Evolutionary conservation across 805 yeast species (phyloP), one percentile per base, ranked within the genome.

Genomic region (Candida morakotiae): DNA sequence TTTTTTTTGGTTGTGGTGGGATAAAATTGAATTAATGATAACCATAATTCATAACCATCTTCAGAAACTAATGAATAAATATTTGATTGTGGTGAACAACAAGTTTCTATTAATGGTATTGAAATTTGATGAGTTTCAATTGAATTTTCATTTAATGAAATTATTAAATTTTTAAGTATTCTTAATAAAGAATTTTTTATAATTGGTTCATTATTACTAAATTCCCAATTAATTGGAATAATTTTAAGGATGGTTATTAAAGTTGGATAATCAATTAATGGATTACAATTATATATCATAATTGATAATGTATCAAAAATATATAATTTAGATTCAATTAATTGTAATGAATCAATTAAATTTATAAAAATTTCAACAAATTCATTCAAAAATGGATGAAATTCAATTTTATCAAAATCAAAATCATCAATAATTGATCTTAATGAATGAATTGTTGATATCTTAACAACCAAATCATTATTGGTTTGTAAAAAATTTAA

Each of bases 1-100:
- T 20, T 17, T 26, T 28, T 18, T 4, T 69, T 62, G n/a, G n/a
- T n/a, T 3, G 29, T 29, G 10, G 31, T 34, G 1, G 91, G 85
- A 37, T 74, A 73, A 43, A 79, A 78, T 44, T 77, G 84, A 35
- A 87, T 54, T 2, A 84, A 55, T 1, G 81, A 68, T n/a, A 74
- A 65, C 95, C 96, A 87, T 28, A 89, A 64, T 39, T 87, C 95
- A 52, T 76, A 79, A 0, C 94, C 96, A 60, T 89, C 97, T 53
- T 89, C 97, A 14, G 82, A 71, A 8, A 89, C 56, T 37, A 85
- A 64, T 0, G 87, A 74, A 15, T 66, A 64, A 25, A 46, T 39
- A 20, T 56, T 64, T 1, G 63, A 51, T 11, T 47, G 37, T 15
- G 51, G 64, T 1, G 80, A 72, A 45, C 85, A 79, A 49, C 93